Evolutionary conservation across 306 rosid species (phyloP), one percentile per base, ranked within the genome.

Genomic region (Argentina anserina): DNA sequence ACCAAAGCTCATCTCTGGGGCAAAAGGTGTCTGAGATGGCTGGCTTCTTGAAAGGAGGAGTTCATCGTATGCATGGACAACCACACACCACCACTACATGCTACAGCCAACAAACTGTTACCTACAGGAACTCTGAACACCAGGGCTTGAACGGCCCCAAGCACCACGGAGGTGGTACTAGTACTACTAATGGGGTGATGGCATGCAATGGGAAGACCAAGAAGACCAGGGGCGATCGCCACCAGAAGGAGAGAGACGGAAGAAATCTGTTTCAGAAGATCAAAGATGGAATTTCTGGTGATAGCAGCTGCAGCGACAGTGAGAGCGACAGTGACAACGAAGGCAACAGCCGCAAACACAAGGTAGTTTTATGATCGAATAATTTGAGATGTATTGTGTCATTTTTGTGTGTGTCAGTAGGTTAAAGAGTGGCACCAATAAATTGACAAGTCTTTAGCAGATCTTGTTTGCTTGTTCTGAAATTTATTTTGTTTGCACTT

Each of bases 21-120:
- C 83, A 84, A 31, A 84, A 82, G 52, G 49, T 82, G 6, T 66
- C 85, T 73, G 71, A 18, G 56, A 67, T 67, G 40, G 58, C 41
- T 28, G 25, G 45, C 73, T 49, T 33, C 26, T 61, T 78, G 78
- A 82, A 76, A 74, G 84, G 85, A 33, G 65, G 25, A 33, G 42
- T 7, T 5, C 81, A 83, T 59, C 11, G n/a, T 15, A 59, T 7
- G 68, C 82, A 79, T 9, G 75, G 70, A 4, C 82, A 82, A 15
- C 12, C 37, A 1, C 69, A 53, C 12, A 14, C 45, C 66, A 29
- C 6, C 31, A 39, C 36, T 21, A 21, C 33, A 6, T 53, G 67
- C 31, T 46, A 29, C 39, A 46, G 72, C 72, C 29, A 68, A 34
- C 29, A 68, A 34, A 59, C 65, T 11, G 39, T 28, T 6, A 31